Base-by-base conservation (phyloP, 179 eudicot genomes). In the Drosera spatulata region DNA sequence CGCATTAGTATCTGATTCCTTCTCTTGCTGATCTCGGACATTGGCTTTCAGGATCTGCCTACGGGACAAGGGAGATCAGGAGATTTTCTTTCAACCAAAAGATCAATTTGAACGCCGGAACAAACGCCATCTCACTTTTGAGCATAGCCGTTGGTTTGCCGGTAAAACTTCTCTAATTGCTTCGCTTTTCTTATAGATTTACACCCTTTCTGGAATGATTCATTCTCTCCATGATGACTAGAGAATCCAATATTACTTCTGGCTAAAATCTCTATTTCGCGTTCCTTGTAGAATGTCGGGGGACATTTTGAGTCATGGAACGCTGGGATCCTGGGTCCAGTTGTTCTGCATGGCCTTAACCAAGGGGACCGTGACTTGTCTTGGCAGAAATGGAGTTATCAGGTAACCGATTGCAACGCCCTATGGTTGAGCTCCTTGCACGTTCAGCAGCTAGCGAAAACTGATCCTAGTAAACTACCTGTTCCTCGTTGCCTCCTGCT, bases 91-190 rank as follows among this genome's bases (percentile, higher is more conserved):
- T 75, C 61, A 70, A 61, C 12, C 78, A 72, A 65, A 77, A 85
- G 70, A 88, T 83, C 63, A 79, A 85, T 59, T 67, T 94, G 50
- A 87, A 56, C n/a, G 75, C 83, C 7, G 99, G 99, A 69, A 67
- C 64, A 54, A 94, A 94, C 72, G 67, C 56, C 64, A 85, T 94
- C 55, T 77, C 85, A 10, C 77, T 90, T 15, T 85, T 93, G 60
- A 93, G 99, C 60, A 78, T 90, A 60, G 95, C 99, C 60, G 86
- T 94, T 55, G 99, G 99, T 58, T 73, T 94, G 69, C 97, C 93
- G 46, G 99, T 93, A 66, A 73, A 68, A 47, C 80, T 78, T 66
- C 70, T 49, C 48, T n/a, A n/a, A n/a, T n/a, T n/a, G n/a, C n/a
- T n/a, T n/a, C n/a, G n/a, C n/a, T n/a, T n/a, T n/a, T n/a, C n/a